Conservation (phyloP, 768 basidiomycete genomes). For the Suillus ampliporus region DNA sequence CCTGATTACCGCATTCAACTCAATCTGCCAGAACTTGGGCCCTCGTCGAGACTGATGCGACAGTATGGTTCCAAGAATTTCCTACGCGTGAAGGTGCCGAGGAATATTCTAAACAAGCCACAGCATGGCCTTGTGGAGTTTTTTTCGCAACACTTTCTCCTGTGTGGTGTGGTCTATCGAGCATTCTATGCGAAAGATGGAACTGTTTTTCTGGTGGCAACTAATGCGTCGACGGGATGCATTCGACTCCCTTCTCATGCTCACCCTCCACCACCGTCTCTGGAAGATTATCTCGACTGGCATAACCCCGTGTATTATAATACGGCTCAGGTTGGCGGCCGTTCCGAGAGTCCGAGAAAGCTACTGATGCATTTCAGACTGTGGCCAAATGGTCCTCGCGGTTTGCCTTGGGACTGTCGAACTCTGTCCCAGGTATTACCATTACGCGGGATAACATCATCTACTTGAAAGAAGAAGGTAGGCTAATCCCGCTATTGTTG, state of each 20-base stretch:
- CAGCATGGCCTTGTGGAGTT: conserved; percentile 44
- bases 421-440: conserved; percentile 60
- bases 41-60: conserved; percentile 62
- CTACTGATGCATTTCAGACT: conserved; percentile 41
- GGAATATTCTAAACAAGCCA: conserved; percentile 35
- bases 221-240: conserved; percentile 35
- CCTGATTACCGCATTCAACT: conserved; percentile 46
- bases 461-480: conserved; percentile 55
- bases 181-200: conserved; percentile 67
- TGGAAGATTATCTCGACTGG: conserved; percentile 57
- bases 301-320: conserved; percentile 59
- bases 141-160: conserved; percentile 54
- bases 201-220: conserved; percentile 59
- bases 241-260: conserved; percentile 6
- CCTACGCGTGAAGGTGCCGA: conserved; percentile 54
- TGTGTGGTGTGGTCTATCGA: conserved; percentile 60
- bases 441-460: conserved; percentile 45
- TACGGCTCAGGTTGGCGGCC: conserved; percentile 50
- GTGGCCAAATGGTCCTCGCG: conserved; percentile 72
- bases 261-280: conserved; percentile 27
- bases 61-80: conserved; percentile 68
- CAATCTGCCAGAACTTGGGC: conserved; percentile 53
- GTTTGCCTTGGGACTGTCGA: conserved; percentile 65
- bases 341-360: not conserved
- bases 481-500: conserved; percentile 19